Conservation (phyloP, 768 basidiomycete genomes). For the Agrocybe chaxingu region DNA sequence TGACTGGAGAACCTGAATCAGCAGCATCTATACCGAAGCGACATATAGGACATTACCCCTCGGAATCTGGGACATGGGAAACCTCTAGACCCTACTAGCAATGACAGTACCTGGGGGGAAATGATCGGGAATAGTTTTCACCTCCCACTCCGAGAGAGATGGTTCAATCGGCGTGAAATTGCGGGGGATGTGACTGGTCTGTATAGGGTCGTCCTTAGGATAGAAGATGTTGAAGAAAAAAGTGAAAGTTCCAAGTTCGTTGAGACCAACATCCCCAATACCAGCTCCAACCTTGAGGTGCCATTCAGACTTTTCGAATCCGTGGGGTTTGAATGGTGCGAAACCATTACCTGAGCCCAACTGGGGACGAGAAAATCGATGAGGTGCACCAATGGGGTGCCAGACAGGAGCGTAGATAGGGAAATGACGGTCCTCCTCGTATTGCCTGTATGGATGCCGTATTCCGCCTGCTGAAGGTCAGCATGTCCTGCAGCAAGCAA, state of each 20-base stretch:
- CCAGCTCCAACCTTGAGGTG: no score
- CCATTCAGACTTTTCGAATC: no score
- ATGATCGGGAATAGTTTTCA: neutral
- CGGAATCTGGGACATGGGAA: neutral
- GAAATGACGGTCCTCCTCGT: no score
- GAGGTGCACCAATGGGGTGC: no score
- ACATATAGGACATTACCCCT: conserved; percentile 1
- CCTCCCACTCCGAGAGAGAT: neutral
- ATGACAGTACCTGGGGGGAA: conserved; percentile 9
- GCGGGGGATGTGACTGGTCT: neutral
- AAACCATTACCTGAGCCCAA: no score
- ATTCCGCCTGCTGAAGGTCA: no score
- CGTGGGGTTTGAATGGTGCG: no score
- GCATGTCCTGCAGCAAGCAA: no score
- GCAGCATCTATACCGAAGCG: neutral
- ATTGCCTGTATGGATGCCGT: no score
- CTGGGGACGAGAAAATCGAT: no score
- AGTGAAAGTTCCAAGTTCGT: neutral
- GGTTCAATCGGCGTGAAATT: conserved; percentile 3
- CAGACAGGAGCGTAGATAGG: no score
- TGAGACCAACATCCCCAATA: conserved; percentile 10
- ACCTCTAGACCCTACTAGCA: conserved; percentile 4
- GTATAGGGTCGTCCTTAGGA: neutral
- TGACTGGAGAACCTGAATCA: neutral
- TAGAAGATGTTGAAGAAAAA: conserved; percentile 11